Conservation (phyloP, 768 basidiomycete genomes). For the Pleurotus tuoliensis region DNA sequence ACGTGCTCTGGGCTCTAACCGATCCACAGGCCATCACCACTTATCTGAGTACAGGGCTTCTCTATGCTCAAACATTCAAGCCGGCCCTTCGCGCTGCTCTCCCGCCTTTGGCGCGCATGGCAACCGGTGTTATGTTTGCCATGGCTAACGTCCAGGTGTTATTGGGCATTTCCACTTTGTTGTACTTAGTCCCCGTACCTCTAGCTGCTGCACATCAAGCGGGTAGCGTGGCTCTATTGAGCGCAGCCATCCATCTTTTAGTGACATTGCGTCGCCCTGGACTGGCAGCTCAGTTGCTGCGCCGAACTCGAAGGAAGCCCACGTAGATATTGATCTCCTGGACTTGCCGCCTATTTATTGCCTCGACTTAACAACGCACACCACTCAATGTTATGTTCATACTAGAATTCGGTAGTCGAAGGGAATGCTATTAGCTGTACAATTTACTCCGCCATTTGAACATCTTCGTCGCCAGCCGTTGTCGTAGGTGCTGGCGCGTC, state of each 20-base stretch:
- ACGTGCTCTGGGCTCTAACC: conserved; percentile 2
- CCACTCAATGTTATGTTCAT: conserved; percentile 8
- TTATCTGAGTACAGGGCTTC: conserved; percentile 60
- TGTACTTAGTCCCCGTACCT: conserved; percentile 91
- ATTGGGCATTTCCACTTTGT: conserved; percentile 64
- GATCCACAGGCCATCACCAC: conserved; percentile 74
- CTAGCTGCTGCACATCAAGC: conserved; percentile 94
- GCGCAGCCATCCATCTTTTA: conserved; percentile 74
- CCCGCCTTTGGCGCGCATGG: conserved; percentile 56
- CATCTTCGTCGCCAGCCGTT: conserved; percentile 62
- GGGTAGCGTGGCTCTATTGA: conserved; percentile 86
- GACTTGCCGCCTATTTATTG: conserved; percentile 1
- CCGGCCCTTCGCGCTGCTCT: conserved; percentile 56
- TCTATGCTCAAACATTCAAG: conserved; percentile 58
- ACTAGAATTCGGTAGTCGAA: no score
- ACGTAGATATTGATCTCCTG: conserved; percentile 3
- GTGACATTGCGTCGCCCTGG: conserved; percentile 71
- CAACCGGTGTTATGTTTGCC: conserved; percentile 59
- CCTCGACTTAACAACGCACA: background rate
- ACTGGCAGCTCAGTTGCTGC: conserved; percentile 57
- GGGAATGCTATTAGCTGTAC: background rate
- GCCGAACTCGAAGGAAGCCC: conserved; percentile 18
- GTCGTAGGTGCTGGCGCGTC: conserved; percentile 31
- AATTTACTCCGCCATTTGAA: conserved; percentile 74
- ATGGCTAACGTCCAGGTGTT: conserved; percentile 83